Evolutionary conservation across 495 filamentous ascomycete species (phyloP).

Genomic region (Penicillium flavigenum): DNA sequence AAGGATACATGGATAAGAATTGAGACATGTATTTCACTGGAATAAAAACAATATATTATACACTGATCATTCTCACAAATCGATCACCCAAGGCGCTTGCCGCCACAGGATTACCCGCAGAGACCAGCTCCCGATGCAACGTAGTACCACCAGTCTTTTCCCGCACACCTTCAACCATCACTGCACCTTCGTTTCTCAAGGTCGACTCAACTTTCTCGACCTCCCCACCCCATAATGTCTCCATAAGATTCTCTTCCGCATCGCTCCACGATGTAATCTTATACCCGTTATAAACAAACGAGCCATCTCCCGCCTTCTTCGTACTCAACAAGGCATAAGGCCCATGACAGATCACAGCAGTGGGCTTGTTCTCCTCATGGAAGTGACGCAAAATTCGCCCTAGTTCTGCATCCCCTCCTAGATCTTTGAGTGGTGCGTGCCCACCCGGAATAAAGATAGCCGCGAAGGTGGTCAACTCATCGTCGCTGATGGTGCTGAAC

Average conservation of each 20-base stretch:
- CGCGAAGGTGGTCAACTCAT: constrained; percentile 31
- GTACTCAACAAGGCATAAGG: constrained; percentile 43
- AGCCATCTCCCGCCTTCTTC: constrained; percentile 25
- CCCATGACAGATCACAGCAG: constrained; percentile 44
- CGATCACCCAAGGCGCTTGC: constrained; percentile 31
- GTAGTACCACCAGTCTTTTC: constrained; percentile 32
- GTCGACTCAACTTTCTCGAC: constrained; percentile 32
- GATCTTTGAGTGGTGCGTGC: constrained; percentile 41
- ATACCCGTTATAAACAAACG: constrained; percentile 41
- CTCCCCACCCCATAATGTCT: constrained; percentile 32
- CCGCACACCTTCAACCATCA: constrained; percentile 28
- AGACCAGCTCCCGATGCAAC: constrained; percentile 30
- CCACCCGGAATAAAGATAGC: constrained; percentile 46
- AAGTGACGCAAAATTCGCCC: constrained; percentile 40
- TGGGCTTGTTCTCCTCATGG: constrained; percentile 36
- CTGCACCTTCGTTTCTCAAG: constrained; percentile 28
- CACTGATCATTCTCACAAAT: constrained; percentile 36
- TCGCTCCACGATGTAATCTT: constrained; percentile 34
- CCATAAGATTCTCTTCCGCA: constrained; percentile 35
- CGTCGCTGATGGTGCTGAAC: constrained; percentile 30
- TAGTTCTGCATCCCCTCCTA: constrained; percentile 37
- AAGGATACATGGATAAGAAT: no score
- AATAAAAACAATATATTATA: constrained; percentile 5
- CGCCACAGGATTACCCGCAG: constrained; percentile 34
- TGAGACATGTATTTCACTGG: no score